Percentiles rank a stretch among this genome's conserved stretches.
Conservation (phyloP, 352 stramenopile genomes). For the Phytophthora citricola region DNA sequence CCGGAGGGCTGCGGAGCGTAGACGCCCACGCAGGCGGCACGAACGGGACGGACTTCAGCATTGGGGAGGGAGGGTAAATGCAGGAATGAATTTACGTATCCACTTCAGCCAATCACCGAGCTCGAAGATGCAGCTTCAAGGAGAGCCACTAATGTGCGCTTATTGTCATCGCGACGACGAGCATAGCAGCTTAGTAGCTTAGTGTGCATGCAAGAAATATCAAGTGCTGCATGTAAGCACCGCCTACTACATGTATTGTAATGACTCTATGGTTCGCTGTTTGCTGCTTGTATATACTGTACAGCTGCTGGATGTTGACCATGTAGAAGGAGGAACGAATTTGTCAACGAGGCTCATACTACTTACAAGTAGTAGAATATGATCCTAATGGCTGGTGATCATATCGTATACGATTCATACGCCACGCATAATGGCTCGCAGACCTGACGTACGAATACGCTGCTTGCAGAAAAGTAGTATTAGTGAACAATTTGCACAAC, state of each 20-base stretch:
- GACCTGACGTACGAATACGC: too few species aligned
- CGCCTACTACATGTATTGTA: not conserved
- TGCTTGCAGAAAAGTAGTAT: too few species aligned
- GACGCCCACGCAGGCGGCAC: conserved; percentile 64
- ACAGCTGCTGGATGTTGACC: not conserved
- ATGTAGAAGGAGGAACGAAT: not conserved
- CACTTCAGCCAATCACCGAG: conserved; percentile 21
- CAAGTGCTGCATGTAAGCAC: not conserved
- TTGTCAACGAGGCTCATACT: too few species aligned
- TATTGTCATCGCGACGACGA: too few species aligned
- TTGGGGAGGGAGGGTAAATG: conserved; percentile 19
- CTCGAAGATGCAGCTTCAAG: conserved; percentile 13
- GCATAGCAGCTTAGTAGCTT: too few species aligned
- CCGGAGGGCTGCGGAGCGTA: conserved; percentile 50
- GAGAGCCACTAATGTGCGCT: not conserved
- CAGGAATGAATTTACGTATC: not conserved
- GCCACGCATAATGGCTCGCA: too few species aligned
- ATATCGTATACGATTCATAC: too few species aligned
- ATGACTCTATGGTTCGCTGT: not conserved
- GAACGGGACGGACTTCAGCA: conserved; percentile 76
- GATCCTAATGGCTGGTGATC: too few species aligned
- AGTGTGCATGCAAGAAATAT: too few species aligned
- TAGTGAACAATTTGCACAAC: too few species aligned
- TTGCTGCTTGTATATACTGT: not conserved
- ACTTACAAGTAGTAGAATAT: too few species aligned